Evolutionary conservation across 2,329 filamentous ascomycete species (phyloP), one percentile per base, ranked within the genome.

Genomic region (Cytospora chrysosperma): DNA sequence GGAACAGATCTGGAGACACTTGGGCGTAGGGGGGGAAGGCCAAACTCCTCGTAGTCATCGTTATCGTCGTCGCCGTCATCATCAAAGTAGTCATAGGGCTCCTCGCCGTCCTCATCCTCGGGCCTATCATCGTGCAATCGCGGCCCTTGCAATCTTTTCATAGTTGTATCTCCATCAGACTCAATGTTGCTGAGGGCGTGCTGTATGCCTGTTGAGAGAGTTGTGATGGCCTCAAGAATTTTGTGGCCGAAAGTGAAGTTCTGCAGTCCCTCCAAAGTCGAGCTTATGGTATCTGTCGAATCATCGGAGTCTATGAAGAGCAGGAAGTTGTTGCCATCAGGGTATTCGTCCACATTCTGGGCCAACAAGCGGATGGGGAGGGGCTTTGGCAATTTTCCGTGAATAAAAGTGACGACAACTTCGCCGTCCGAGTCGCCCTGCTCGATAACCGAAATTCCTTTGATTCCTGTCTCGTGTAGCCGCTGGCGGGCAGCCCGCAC

Each of bases 361-460:
- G 75, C 73, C 7, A 79, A 69, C 6, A 77, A 71, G 21, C 73
- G 77, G 9, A 83, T 72, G 26, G 74, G 68, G 5, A 82, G 63
- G 19, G 72, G 66, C 3, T 57, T 24, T 1, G 65, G 47, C 3
- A 77, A 62, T 9, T 56, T 51, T 3, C 70, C 53, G 59, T 76
- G 72, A 12, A 61, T 66, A 65, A 78, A 90, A 5, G 75, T 79
- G 72, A 94, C 89, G 17, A 81, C 82, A 62, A 96, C 80, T 62
- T 90, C 86, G 57, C 90, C 91, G 73, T 94, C 89, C 34, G 90
- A 88, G 6, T 88, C 85, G 19, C 89, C 89, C 40, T 79, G 77
- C 37, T 77, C 76, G 27, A 96, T 76, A 37, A 79, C 72, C 55
- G 76, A 76, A 55, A 95, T 78, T 7, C 64, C 64, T 34, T 53